Percentiles rank a stretch among this genome's conserved stretches.
phyloP scores from a whole-genome alignment of 2,329 filamentous ascomycete genomes.

The Microsporum ferrugineum region DNA sequence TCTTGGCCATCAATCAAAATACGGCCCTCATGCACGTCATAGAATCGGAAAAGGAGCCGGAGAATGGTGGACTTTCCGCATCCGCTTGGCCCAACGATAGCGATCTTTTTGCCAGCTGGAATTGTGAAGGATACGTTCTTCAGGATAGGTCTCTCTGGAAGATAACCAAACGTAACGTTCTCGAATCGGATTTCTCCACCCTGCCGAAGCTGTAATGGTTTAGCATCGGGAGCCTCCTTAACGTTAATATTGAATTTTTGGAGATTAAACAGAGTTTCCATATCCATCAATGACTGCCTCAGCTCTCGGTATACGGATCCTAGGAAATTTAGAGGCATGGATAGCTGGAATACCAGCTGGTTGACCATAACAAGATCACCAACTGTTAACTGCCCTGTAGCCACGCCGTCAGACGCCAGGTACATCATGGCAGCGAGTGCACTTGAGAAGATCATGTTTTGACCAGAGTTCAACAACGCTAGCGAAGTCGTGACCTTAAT shows the following conservation, averaged over 20 bases:
- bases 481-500: constrained; percentile 95
- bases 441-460: constrained; percentile 93
- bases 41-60: constrained; percentile 83
- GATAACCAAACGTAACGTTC: constrained; percentile 89
- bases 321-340: constrained; percentile 90
- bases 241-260: constrained; percentile 92
- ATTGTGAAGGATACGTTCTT: constrained; percentile 77
- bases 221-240: constrained; percentile 63
- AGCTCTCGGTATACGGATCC: constrained; percentile 97
- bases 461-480: constrained; percentile 83
- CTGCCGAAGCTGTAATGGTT: constrained; percentile 56
- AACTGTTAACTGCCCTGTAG: constrained; percentile 67
- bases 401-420: constrained; percentile 80
- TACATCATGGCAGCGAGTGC: constrained; percentile 98
- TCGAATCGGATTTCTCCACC: constrained; percentile 90
- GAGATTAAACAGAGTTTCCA: constrained; percentile 96
- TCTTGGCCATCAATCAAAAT: constrained; percentile 92
- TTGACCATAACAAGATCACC: constrained; percentile 98
- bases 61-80: constrained; percentile 94
- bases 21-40: constrained; percentile 73
- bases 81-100: constrained; percentile 86
- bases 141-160: constrained; percentile 73
- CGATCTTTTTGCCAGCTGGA: constrained; percentile 89
- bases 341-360: constrained; percentile 95
- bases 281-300: constrained; percentile 85